Base-by-base conservation (phyloP, 352 stramenopile species). In the Globisporangium mamillatum region DNA sequence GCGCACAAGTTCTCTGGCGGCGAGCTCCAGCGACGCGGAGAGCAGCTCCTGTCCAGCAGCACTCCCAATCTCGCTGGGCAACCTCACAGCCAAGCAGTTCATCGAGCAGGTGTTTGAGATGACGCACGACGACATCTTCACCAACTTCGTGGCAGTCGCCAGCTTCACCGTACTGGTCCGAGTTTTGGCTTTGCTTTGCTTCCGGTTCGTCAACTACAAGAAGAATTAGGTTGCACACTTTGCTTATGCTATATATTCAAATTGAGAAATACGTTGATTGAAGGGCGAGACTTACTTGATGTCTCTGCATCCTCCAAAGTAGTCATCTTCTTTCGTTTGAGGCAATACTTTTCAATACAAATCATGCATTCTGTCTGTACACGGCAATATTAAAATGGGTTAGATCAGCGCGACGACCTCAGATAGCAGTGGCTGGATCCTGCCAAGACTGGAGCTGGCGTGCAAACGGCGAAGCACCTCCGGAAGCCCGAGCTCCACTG, bases 371-470 rank as follows among this genome's bases (percentile, higher is more conserved):
- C 25, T 27, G 25, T 57, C 52, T 57, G 52, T 57, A 57, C 22
- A 57, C 29, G 29, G 25, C 34, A 63, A 63, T 50, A 53, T 63
- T 29, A 29, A 63, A 20, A 34, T 34, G 24, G 16, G 22, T 71
- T 66, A 92, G 58, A 92, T 89, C 73, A 90, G 68, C 27, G 82
- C 75, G 14, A 88, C 79, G 34, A 91, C 74, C 60, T 92, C 80
- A 1, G 79, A 81, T 1, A 92, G 67, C 46, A 92, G 59, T 3
- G 82, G 77, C 63, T 89, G 77, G 56, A 92, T 81, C 24, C 56
- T 60, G 20, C 55, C 66, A 7, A 89, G 72, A 16, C 72, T 72
- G n/a, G 82, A 76, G 9, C 73, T 61, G 1, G 72, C 60, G 44
- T 85, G 80, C 20, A 94, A 65, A 18, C 84, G 84, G 27, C 72